Evolutionary conservation across 2,329 filamentous ascomycete species (phyloP).

Genomic region (Pyrenochaeta sp.): DNA sequence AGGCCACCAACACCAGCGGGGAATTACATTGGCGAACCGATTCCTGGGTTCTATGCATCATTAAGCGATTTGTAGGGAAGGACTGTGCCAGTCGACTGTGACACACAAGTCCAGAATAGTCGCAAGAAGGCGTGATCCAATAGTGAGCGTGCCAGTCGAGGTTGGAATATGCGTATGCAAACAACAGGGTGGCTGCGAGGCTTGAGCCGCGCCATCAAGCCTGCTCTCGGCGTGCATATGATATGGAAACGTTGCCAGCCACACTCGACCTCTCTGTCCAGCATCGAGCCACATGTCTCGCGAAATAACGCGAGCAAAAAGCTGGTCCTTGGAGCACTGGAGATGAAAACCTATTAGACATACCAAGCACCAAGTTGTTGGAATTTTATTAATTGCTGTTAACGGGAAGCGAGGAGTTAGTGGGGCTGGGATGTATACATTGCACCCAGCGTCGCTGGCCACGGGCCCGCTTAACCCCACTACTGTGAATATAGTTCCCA

Average conservation of each 20-base stretch:
- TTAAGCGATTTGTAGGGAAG: background rate
- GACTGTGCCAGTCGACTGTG: background rate
- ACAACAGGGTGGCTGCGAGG: slow-evolving; percentile 4
- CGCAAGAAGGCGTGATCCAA: background rate
- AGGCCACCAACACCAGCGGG: background rate
- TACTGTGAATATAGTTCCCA: background rate
- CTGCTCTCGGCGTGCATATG: background rate
- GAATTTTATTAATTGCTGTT: slow-evolving; percentile 8
- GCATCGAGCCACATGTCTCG: background rate
- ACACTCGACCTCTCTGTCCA: background rate
- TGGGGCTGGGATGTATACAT: background rate
- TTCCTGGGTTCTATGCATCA: slow-evolving; percentile 7
- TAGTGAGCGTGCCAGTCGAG: background rate
- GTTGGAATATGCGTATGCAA: slow-evolving; percentile 8
- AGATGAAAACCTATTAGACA: background rate
- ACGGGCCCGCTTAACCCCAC: slow-evolving; percentile 6
- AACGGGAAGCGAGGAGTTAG: slow-evolving; percentile 4
- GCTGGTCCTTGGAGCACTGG: background rate
- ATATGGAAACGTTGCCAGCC: background rate
- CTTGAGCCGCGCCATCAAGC: slow-evolving; percentile 7
- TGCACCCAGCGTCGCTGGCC: background rate
- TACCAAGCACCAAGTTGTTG: slow-evolving; percentile 8
- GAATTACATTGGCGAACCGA: slow-evolving; percentile 1
- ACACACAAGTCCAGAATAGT: background rate
- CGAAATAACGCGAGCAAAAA: background rate